These are phyloP conservation scores for Xylaria intraflava DNA, from an alignment of 495 filamentous ascomycete species.

Conservation along the genomic window DNA sequence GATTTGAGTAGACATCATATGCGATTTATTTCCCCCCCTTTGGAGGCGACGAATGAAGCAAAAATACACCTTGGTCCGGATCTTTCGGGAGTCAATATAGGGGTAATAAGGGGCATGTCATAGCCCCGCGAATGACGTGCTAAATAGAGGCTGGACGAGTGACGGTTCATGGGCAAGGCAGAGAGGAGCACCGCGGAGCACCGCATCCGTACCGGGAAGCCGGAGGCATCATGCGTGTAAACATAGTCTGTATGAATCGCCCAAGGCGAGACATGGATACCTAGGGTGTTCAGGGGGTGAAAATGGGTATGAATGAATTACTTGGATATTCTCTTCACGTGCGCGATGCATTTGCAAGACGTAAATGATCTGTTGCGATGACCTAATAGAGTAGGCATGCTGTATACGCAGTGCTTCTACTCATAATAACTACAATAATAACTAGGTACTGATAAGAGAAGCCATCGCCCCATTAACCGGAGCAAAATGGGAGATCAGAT, in stretches of 20 bases:
- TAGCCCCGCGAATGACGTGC: neutral
- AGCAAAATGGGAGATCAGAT: neutral
- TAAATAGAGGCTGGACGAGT: neutral
- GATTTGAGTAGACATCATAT: slow-evolving; percentile 45
- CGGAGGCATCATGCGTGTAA: slow-evolving; percentile 10
- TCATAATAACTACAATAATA: no score
- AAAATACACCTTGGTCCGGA: neutral
- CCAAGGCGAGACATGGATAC: slow-evolving; percentile 1
- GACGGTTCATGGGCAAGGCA: neutral
- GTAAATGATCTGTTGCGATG: neutral
- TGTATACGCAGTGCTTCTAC: no score
- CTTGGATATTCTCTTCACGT: neutral
- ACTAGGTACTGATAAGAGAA: no score
- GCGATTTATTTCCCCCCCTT: no score
- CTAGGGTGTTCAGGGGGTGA: slow-evolving; percentile 2
- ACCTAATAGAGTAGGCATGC: neutral
- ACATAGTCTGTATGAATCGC: slow-evolving; percentile 7
- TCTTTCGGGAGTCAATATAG: neutral
- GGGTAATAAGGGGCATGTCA: neutral
- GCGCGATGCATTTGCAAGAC: neutral
- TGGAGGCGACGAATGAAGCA: neutral
- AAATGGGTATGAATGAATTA: slow-evolving; percentile 6
- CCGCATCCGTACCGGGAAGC: neutral
- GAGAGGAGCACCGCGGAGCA: neutral
- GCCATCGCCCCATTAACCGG: neutral